Base-by-base conservation (phyloP, 495 filamentous ascomycete genomes). In the Collariella sp. region DNA sequence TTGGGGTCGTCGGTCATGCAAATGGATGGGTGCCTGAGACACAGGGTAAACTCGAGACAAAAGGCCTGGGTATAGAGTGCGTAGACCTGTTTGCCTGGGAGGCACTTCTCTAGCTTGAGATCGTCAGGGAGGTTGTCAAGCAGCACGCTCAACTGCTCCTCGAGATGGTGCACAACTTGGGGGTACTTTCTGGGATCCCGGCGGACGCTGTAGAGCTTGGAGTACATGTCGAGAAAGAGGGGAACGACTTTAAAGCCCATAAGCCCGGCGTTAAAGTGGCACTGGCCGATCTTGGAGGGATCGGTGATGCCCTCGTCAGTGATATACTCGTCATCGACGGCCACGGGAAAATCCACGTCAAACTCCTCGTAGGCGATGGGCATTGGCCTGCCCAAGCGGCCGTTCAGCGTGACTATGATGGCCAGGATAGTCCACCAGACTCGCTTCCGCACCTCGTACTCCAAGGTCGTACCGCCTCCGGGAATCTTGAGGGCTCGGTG, bases 321-420 rank as follows among this genome's bases (percentile, higher is more conserved):
- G 5, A 83, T 74, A 31, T 82, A 73, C 57, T 85, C 79, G 62
- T 91, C 87, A 54, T 83, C 71, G 44, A 89, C 72, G 15, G 78
- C 65, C 46, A 86, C 77, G 1, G 86, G 88, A 24, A 88, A 77
- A 55, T 88, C 87, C 40, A 85, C 76, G 62, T 91, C 88, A 60
- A 85, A 82, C 61, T 91, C 87, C 34, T 85, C 80, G 11, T 79
- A 52, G 22, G 79, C 73, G 16, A 91, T 70, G 2, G 83, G 75
- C 83, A 90, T 88, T 16, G 87, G 87, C 36, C 83, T 74, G 26
- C 87, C 87, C 26, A 91, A 74, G 50, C 84, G 86, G 31, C 85
- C 84, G 59, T 83, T 83, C 24, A 90, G 67, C 9, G 78, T 79
- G 22, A 85, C 73, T 45, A 82, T 72, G 15, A 89, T 74, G 22